Evolutionary conservation across 2,329 filamentous ascomycete genomes (phyloP).

Genomic region (Ascosphaera apis): DNA sequence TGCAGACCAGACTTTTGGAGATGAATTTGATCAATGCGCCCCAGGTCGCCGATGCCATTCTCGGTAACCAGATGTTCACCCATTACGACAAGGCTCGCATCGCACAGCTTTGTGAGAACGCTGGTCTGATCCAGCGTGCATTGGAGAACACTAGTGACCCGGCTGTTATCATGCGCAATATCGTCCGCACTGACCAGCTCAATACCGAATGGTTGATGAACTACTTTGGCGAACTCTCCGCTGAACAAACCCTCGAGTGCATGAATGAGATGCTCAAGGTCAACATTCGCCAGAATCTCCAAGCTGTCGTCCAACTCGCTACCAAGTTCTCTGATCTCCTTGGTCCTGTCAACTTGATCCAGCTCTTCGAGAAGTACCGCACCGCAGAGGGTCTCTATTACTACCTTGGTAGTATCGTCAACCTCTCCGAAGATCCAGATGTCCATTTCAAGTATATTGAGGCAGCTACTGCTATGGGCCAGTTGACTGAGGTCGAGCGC

Average conservation of each 20-base stretch:
- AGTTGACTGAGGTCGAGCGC: conserved; percentile 88
- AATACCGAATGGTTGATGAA: conserved; percentile 73
- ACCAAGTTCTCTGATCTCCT: conserved; percentile 96
- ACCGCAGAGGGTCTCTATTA: conserved; percentile 94
- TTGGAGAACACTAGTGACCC: conserved; percentile 90
- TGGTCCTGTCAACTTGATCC: conserved; percentile 66
- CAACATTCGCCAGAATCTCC: conserved; percentile 93
- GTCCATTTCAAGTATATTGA: conserved; percentile 99
- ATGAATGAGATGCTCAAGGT: conserved; percentile 87
- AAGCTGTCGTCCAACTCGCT: conserved; percentile 80
- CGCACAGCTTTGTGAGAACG: conserved; percentile 78
- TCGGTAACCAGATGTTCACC: conserved; percentile 96
- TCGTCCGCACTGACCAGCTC: conserved; percentile 61
- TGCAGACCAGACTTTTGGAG: conserved; percentile 87
- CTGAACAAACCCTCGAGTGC: conserved; percentile 85
- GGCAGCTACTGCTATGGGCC: conserved; percentile 77
- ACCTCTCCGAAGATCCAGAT: conserved; percentile 81
- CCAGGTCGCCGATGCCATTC: conserved; percentile 90
- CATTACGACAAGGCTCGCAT: conserved; percentile 85
- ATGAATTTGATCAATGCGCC: conserved; percentile 96
- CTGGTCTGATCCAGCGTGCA: conserved; percentile 64
- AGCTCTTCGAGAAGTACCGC: conserved; percentile 92
- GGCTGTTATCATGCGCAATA: conserved; percentile 72
- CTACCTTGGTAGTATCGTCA: conserved; percentile 94
- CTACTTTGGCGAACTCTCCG: conserved; percentile 85